These are phyloP conservation scores for Dispira simplex DNA, from an alignment of 192 early-diverging fungal genomes.

Conservation along the genomic window DNA sequence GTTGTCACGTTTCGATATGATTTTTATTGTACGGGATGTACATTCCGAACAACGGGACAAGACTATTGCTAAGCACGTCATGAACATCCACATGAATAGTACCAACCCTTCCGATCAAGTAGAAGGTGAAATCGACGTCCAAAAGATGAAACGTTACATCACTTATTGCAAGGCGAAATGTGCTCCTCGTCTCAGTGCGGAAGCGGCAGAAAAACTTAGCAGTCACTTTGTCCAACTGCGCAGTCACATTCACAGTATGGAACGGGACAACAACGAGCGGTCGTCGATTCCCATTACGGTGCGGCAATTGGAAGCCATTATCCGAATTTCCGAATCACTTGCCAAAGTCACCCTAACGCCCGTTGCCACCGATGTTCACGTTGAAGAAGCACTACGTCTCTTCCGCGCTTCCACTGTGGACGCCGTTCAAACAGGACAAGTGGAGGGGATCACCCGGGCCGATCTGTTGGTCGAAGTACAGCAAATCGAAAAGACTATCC, in stretches of 20 bases:
- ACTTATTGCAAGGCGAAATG: constrained; percentile 90
- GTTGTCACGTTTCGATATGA: constrained; percentile 98
- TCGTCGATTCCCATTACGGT: constrained; percentile 95
- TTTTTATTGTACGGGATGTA: constrained; percentile 97
- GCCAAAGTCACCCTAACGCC: constrained; percentile 88
- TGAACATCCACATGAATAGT: constrained; percentile 83
- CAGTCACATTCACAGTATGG: constrained; percentile 61
- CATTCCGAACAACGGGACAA: constrained; percentile 86
- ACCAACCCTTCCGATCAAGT: constrained; percentile 36
- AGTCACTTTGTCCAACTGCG: constrained; percentile 89
- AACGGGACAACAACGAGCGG: constrained; percentile 48
- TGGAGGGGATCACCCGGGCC: constrained; percentile 59
- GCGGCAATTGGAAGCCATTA: constrained; percentile 92
- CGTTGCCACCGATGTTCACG: constrained; percentile 70
- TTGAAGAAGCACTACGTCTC: constrained; percentile 93
- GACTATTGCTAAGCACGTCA: constrained; percentile 89
- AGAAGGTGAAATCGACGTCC: constrained; percentile 75
- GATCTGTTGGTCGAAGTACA: constrained; percentile 65
- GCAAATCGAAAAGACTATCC: constrained; percentile 68
- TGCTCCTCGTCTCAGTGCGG: constrained; percentile 74
- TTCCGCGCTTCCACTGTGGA: constrained; percentile 98
- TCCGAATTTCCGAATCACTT: constrained; percentile 94
- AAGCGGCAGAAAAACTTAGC: constrained; percentile 85
- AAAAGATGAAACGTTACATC: constrained; percentile 93
- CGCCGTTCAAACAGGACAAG: constrained; percentile 79